Base-by-base conservation (phyloP, 352 stramenopile genomes). In the Globisporangium uncinulatum region DNA sequence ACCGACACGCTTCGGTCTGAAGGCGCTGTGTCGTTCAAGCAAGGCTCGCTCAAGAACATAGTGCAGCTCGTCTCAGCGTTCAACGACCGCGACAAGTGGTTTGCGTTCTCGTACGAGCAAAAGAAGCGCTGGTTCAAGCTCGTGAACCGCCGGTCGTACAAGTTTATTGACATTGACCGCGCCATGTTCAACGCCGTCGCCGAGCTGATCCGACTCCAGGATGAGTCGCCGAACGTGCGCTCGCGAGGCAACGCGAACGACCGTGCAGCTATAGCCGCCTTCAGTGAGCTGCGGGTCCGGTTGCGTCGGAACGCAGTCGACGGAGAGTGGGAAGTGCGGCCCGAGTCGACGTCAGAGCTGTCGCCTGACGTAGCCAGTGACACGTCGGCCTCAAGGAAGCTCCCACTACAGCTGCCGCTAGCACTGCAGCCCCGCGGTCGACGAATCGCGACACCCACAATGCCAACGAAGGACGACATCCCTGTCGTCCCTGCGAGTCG, bases 61-160 rank as follows among this genome's bases (percentile, higher is more conserved):
- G 21, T 20, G 21, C 52, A 44, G 31, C 57, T 63, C 51, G 42
- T 63, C 10, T 54, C 58, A 50, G 57, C 50, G 32, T 63, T 63
- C 42, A 44, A 29, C 17, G 51, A 63, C 57, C 51, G n/a, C 31
- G 49, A 47, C 43, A 42, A 36, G 43, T 63, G 57, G 57, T 63
- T 63, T 21, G 32, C 21, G 43, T 52, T 63, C 57, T 39, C 51
- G 2, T 24, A 32, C 34, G 57, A 57, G 50, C 57, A 63, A 21
- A 63, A 63, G 52, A 52, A 54, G 43, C 47, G 14, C 20, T 63
- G 57, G 57, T 63, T 63, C 34, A 58, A 58, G 51, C 53, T 58
- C 50, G 57, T 63, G 13, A 63, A 63, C 34, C 50, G 57, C 44
- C 52, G 47, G 49, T 57, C 57, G 43, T 63, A 63, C 51, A 57